Percentiles rank a stretch among this genome's conserved stretches.
phyloP scores from a whole-genome alignment of 768 basidiomycete genomes.

The Termitomyces heimii region DNA sequence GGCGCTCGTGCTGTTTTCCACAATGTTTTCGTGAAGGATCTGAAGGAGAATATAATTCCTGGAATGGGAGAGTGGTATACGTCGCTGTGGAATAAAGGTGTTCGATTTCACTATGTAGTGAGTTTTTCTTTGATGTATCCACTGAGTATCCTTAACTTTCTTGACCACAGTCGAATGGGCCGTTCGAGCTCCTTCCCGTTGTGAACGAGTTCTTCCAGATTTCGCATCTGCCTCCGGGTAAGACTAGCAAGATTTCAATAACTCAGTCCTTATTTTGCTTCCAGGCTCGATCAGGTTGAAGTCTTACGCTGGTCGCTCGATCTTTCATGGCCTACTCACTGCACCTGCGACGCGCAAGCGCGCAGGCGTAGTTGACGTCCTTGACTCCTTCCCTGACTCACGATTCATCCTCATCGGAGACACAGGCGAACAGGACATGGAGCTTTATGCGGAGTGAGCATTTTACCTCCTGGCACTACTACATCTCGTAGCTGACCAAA shows the following conservation, averaged over 20 bases:
- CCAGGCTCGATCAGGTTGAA: slow-evolving; percentile 74
- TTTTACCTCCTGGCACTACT: neutral
- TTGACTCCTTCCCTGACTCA: slow-evolving; percentile 68
- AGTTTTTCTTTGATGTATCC: slow-evolving; percentile 23
- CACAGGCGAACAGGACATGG: slow-evolving; percentile 91
- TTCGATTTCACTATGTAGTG: slow-evolving; percentile 86
- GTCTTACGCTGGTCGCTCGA: slow-evolving; percentile 78
- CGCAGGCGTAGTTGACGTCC: slow-evolving; percentile 69
- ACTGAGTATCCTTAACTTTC: neutral
- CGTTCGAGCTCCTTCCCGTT: slow-evolving; percentile 78
- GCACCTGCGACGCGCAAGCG: slow-evolving; percentile 83
- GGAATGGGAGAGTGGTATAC: slow-evolving; percentile 82
- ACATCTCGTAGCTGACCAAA: neutral
- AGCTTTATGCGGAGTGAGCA: slow-evolving; percentile 72
- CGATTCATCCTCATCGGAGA: slow-evolving; percentile 87
- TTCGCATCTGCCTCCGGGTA: slow-evolving; percentile 63
- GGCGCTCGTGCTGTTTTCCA: slow-evolving; percentile 82
- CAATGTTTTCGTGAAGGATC: slow-evolving; percentile 87
- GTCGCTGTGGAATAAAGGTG: slow-evolving; percentile 62
- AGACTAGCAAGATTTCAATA: neutral
- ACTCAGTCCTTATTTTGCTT: neutral
- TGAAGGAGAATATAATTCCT: slow-evolving; percentile 72
- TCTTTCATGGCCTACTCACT: slow-evolving; percentile 79
- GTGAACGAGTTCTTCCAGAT: slow-evolving; percentile 69
- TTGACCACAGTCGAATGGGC: slow-evolving; percentile 64